Percentiles rank a stretch among this genome's conserved stretches.
phyloP scores from a whole-genome alignment of 164 flowering plant genomes.

The Berberis thunbergii region DNA sequence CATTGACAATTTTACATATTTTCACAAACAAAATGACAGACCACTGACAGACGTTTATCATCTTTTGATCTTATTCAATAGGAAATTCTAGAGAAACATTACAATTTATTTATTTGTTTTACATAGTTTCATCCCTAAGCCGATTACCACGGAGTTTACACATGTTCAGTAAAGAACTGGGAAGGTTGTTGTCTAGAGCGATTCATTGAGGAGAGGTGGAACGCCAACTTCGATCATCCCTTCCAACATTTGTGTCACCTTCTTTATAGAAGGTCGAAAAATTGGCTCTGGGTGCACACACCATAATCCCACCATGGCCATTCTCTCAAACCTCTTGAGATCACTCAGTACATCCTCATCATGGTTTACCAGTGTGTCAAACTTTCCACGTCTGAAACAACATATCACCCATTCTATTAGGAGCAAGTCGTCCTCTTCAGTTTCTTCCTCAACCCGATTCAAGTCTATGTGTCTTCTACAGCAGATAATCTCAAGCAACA shows the following conservation, averaged over 20 bases:
- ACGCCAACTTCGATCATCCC: slow-evolving; percentile 17
- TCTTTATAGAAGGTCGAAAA: slow-evolving; percentile 31
- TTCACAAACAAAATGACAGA: too few species aligned
- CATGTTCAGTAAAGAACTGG: too few species aligned
- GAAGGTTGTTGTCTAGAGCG: too few species aligned
- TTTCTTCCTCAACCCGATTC: not conserved
- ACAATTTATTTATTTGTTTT: too few species aligned
- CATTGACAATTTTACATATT: too few species aligned
- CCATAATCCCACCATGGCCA: slow-evolving; percentile 29
- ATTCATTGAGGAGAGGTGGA: slow-evolving; percentile 11
- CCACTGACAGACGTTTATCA: too few species aligned
- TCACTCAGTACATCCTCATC: slow-evolving; percentile 16
- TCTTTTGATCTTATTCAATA: too few species aligned
- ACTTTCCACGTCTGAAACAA: slow-evolving; percentile 17
- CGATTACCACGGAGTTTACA: too few species aligned
- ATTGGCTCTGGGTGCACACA: slow-evolving; percentile 29
- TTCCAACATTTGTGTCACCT: slow-evolving; percentile 31
- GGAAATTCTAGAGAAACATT: too few species aligned
- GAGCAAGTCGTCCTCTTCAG: slow-evolving; percentile 14
- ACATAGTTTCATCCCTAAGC: too few species aligned
- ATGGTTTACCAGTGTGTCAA: slow-evolving; percentile 7
- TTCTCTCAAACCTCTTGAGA: slow-evolving; percentile 12
- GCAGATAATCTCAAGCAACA: slow-evolving; percentile 24
- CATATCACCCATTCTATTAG: slow-evolving; percentile 22
- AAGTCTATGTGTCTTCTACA: slow-evolving; percentile 10